Percentiles rank a stretch among this genome's conserved stretches.
phyloP scores from a whole-genome alignment of 305 asterid species.

The Lippia alba region DNA sequence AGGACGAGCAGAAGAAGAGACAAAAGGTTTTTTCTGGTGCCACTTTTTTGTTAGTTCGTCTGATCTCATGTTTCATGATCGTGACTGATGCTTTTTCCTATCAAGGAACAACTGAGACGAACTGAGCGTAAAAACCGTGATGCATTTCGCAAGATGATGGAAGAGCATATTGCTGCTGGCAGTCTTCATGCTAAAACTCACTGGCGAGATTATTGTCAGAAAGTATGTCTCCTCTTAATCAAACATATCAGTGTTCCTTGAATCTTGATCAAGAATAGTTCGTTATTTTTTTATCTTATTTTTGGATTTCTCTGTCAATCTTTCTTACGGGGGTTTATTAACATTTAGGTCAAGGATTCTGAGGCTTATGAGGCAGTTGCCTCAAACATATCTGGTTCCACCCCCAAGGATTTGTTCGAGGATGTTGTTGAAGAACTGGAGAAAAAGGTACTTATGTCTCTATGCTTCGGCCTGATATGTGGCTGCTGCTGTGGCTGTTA shows the following conservation, averaged over 20 bases:
- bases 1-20: slow-evolving; percentile 85
- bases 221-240: slow-evolving; percentile 45
- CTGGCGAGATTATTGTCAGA: slow-evolving; percentile 92
- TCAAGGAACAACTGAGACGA: slow-evolving; percentile 82
- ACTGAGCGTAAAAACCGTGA: slow-evolving; percentile 94
- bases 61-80: slow-evolving; percentile 24
- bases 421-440: slow-evolving; percentile 82
- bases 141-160: slow-evolving; percentile 90
- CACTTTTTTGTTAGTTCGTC: slow-evolving; percentile 30
- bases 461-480: slow-evolving; percentile 17
- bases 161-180: slow-evolving; percentile 81
- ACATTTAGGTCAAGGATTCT: slow-evolving; percentile 75
- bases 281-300: neutral
- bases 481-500: neutral
- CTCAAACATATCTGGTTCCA: slow-evolving; percentile 82
- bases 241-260: slow-evolving; percentile 12
- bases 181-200: slow-evolving; percentile 82
- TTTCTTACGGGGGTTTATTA: slow-evolving; percentile 11
- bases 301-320: neutral
- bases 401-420: slow-evolving; percentile 93
- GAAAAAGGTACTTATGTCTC: slow-evolving; percentile 60
- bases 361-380: slow-evolving; percentile 87
- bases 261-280: slow-evolving; percentile 28
- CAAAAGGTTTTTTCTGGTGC: slow-evolving; percentile 62
- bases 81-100: slow-evolving; percentile 30